Conservation (phyloP, 805 yeast species). For the Cyberlindnera xylosilytica region DNA sequence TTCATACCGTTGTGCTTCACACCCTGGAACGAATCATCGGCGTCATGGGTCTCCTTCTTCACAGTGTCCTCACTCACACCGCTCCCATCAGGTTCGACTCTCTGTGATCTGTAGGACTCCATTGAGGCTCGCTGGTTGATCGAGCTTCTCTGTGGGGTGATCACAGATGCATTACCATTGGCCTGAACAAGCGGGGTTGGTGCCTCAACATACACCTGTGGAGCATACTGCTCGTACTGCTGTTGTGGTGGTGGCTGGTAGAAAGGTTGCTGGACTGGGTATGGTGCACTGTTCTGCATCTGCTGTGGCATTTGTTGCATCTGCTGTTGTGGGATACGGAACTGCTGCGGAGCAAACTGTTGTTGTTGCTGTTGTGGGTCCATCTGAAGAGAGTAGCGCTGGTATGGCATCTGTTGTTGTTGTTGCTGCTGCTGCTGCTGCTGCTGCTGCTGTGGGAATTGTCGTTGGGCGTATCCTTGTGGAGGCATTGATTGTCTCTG, state of each 20-base stretch:
- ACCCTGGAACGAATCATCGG: conserved; percentile 7
- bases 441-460: conserved; percentile 12
- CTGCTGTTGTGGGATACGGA: conserved; percentile 4
- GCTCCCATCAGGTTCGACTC: conserved; percentile 19
- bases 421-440: conserved; percentile 10
- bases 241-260: conserved; percentile 5
- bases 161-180: background rate
- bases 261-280: background rate
- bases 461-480: conserved; percentile 6
- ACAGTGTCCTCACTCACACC: conserved; percentile 24
- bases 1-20: background rate
- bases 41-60: conserved; percentile 25
- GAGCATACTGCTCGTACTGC: conserved; percentile 5
- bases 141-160: conserved; percentile 1
- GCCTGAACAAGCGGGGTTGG: conserved; percentile 11
- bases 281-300: background rate
- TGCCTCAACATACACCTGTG: conserved; percentile 17
- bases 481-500: conserved; percentile 20
- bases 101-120: conserved; percentile 7
- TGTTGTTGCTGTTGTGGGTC: conserved; percentile 1
- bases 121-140: conserved; percentile 6
- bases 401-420: conserved; percentile 1
- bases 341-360: conserved; percentile 7
- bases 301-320: conserved; percentile 7
- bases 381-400: background rate